phyloP scores from a whole-genome alignment of 2,329 filamentous ascomycete genomes.

The Cryphonectria nitschkei region DNA sequence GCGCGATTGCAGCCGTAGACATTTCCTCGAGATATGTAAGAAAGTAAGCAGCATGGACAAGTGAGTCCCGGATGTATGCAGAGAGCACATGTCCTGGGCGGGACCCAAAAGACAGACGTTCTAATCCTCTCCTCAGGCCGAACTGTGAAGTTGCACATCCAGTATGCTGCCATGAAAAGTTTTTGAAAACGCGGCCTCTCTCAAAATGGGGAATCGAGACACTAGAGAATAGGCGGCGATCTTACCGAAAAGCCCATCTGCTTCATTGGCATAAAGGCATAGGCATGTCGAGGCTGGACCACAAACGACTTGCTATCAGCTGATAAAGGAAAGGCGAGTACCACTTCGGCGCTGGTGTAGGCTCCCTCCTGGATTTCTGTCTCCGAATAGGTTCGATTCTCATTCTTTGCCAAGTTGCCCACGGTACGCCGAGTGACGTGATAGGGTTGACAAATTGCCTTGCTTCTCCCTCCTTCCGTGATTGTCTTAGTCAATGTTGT shows the following conservation, averaged over 20 bases:
- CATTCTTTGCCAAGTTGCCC: conserved; percentile 15
- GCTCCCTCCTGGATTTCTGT: conserved; percentile 32
- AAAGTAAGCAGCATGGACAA: background rate
- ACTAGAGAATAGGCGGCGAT: background rate
- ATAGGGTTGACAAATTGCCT: conserved; percentile 4
- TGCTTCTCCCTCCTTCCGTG: background rate
- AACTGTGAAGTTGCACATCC: background rate
- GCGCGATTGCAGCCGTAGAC: background rate
- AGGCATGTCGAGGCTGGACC: conserved; percentile 46
- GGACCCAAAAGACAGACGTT: too few species aligned
- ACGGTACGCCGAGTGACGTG: conserved; percentile 22
- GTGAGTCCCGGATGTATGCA: background rate
- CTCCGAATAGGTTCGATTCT: conserved; percentile 36
- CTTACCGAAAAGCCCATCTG: conserved; percentile 35
- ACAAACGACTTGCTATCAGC: conserved; percentile 37
- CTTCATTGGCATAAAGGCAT: conserved; percentile 51
- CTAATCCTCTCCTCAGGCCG: background rate
- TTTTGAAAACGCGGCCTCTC: background rate
- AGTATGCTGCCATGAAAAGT: too few species aligned
- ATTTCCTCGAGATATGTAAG: background rate
- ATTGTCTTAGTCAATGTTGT: conserved; percentile 31
- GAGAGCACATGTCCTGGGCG: background rate
- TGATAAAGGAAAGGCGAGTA: conserved; percentile 52
- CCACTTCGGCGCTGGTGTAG: conserved; percentile 38
- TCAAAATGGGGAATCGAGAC: background rate